Conservation (phyloP, 2,329 filamentous ascomycete species). For the Colletotrichum brevisporum region DNA sequence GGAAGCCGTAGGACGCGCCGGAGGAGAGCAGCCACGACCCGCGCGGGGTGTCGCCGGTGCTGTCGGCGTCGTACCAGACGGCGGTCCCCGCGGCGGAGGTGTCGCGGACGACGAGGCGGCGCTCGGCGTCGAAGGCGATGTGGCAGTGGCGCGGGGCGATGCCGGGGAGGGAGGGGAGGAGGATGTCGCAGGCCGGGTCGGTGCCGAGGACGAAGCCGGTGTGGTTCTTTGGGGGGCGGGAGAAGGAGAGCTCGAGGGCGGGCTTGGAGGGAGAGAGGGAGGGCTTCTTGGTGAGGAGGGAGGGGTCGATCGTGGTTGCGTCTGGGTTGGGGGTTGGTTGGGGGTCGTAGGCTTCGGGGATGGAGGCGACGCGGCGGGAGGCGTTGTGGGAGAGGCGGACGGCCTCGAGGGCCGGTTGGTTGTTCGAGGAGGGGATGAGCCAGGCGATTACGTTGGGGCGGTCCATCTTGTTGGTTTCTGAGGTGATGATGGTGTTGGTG, state of each 20-base stretch:
- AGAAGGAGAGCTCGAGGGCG: slow-evolving; percentile 55
- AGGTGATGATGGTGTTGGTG: slow-evolving; percentile 9
- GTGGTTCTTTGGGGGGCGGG: slow-evolving; percentile 50
- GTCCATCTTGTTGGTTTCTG: slow-evolving; percentile 20
- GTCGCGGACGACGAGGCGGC: slow-evolving; percentile 55
- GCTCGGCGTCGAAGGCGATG: slow-evolving; percentile 55
- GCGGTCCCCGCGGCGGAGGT: slow-evolving; percentile 55
- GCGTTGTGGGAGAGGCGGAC: slow-evolving; percentile 35
- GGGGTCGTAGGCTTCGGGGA: slow-evolving; percentile 29
- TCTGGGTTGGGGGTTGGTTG: slow-evolving; percentile 20
- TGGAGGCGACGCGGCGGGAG: slow-evolving; percentile 30
- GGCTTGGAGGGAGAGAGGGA: slow-evolving; percentile 16
- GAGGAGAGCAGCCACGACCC: slow-evolving; percentile 54
- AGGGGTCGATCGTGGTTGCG: slow-evolving; percentile 33
- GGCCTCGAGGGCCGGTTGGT: slow-evolving; percentile 38
- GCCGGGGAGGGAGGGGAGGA: slow-evolving; percentile 52
- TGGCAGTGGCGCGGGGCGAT: slow-evolving; percentile 55
- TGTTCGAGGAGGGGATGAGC: slow-evolving; percentile 39
- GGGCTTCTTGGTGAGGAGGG: slow-evolving; percentile 19
- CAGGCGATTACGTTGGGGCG: slow-evolving; percentile 40
- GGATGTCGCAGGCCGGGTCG: slow-evolving; percentile 54
- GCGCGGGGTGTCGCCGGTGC: slow-evolving; percentile 53
- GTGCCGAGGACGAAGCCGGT: slow-evolving; percentile 56
- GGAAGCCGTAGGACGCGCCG: slow-evolving; percentile 52
- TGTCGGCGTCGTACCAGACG: slow-evolving; percentile 59